Evolutionary conservation across 768 basidiomycete species (phyloP), one percentile per base, ranked within the genome.

Genomic region (Russula lepida): DNA sequence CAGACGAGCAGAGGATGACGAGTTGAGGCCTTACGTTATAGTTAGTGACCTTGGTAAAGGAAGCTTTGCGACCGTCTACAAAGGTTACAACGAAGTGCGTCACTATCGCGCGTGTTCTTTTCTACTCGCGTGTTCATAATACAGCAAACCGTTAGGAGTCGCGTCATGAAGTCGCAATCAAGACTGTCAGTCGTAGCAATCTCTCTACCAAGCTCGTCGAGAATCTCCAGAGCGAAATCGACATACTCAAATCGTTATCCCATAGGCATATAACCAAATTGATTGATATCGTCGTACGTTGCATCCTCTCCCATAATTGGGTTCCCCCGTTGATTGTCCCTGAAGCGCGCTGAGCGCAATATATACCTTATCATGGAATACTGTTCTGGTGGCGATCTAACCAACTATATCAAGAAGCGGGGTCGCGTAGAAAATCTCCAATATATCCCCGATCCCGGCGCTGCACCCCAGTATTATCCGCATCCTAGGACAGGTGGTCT

Each of bases 351-450:
- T 2, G 86, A 89, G 66, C 79, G 80, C 59, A 82, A 88, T 68
- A 88, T 91, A 68, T 98, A 97, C 76, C 85, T 99, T 59, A 88
- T 99, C 68, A 99, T 98, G 88, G 95, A 97, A 68, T 98, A 84
- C 72, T 98, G 97, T 71, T 84, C 93, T 1, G 95, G 95, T 2
- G 95, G 95, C 3, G 97, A 99, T 74, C 83, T 99, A 52, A 92
- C 93, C 0, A 85, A 92, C 67, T 98, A 98, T 69, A 95, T 98
- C 79, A 94, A 93, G 85, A 93, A 92, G 70, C 86, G 95, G n/a
- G 97, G 95, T 17, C 84, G 88, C 19, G 86, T 98, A 48, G 89
- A 95, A 50, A 86, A 88, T 3, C 79, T 98, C 13, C 89, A 95
- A 71, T 95, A 91, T 60, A 71, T 82, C 0, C 88, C 93, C 4